phyloP scores from a whole-genome alignment of 2,329 filamentous ascomycete species.

The Colletotrichum incanum region DNA sequence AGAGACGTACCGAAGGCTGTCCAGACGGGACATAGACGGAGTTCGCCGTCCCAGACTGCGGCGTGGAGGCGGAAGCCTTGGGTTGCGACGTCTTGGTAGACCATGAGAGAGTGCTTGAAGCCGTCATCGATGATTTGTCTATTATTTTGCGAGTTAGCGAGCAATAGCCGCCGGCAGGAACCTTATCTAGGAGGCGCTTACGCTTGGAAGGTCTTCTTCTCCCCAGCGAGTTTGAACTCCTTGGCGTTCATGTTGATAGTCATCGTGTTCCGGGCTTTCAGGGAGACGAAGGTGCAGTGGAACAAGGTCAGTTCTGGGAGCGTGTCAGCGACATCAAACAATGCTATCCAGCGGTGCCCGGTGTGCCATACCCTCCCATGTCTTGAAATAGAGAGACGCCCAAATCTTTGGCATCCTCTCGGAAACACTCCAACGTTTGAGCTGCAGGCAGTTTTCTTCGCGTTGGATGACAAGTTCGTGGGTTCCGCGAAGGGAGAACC shows the following conservation, averaged over 20 bases:
- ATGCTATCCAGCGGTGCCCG: neutral
- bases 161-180: neutral
- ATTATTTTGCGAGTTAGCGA: neutral
- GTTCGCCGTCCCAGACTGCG: conserved; percentile 68
- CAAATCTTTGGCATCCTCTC: conserved; percentile 64
- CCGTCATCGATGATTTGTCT: conserved; percentile 72
- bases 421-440: conserved; percentile 67
- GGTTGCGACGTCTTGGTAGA: conserved; percentile 67
- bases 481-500: conserved; percentile 66
- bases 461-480: conserved; percentile 70
- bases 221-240: conserved; percentile 65
- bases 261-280: conserved; percentile 67
- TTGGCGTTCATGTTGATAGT: conserved; percentile 61
- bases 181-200: conserved; percentile 52
- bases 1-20: conserved; percentile 71
- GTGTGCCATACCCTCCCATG: conserved; percentile 69
- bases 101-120: conserved; percentile 67
- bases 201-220: conserved; percentile 71
- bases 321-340: conserved; percentile 43
- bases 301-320: conserved; percentile 71
- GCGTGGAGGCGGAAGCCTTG: conserved; percentile 69
- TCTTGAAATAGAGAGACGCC: conserved; percentile 70
- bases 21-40: conserved; percentile 73
- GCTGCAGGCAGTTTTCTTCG: conserved; percentile 63
- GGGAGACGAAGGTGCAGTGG: conserved; percentile 70